Base-by-base conservation (phyloP, 495 filamentous ascomycete species). In the Podospora australis region DNA sequence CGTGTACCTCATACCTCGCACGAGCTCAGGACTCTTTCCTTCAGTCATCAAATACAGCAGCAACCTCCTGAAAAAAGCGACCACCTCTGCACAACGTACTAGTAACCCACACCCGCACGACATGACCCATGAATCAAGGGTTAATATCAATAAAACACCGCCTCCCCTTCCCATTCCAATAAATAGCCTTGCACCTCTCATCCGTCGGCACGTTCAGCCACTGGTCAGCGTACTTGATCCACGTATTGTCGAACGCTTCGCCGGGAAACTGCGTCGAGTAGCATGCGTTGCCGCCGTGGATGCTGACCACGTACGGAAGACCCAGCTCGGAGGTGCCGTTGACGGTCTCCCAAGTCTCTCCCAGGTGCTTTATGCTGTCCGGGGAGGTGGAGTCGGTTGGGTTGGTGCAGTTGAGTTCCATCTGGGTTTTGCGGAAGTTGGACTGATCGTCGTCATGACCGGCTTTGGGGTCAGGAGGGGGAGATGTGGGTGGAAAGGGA, bases 401-500 rank as follows among this genome's bases (percentile, higher is more conserved):
- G n/a, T n/a, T 16, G 14, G 32, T 5, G 9, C 38, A 13, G 21
- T 14, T 5, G 29, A 42, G 21, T 16, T 29, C 26, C n/a, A n/a
- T n/a, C n/a, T n/a, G n/a, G n/a, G n/a, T n/a, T n/a, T n/a, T n/a
- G n/a, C n/a, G n/a, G n/a, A n/a, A n/a, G n/a, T n/a, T n/a, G n/a
- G n/a, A n/a, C n/a, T n/a, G n/a, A n/a, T n/a, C n/a, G n/a, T n/a
- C n/a, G n/a, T n/a, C n/a, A n/a, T n/a, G n/a, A n/a, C n/a, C n/a
- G n/a, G n/a, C n/a, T n/a, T n/a, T n/a, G n/a, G n/a, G n/a, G n/a
- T n/a, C n/a, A n/a, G n/a, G n/a, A n/a, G n/a, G n/a, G n/a, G n/a
- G 25, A 36, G 36, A 19, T 52, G 43, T 41, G 43, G 35, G 35
- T 46, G 42, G 49, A 52, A 52, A 41, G n/a, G 32, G 14, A 3